These are phyloP conservation scores for Sphagnum tenellum DNA, from an alignment of 225 moss, liverwort and hornwort genomes.

Conservation along the genomic window DNA sequence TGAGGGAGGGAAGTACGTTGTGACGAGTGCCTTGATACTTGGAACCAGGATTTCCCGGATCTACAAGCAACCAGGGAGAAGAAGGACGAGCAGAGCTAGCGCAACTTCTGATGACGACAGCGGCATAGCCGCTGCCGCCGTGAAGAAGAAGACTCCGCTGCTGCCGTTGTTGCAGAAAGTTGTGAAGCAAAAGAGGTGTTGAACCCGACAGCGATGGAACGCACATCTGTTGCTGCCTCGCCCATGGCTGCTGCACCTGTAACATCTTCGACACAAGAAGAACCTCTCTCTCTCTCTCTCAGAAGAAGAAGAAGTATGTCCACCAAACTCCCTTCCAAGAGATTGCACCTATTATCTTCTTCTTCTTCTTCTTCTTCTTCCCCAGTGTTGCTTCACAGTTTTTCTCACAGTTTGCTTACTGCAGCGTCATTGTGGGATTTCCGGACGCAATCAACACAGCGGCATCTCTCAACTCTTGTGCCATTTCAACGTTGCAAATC, in stretches of 20 bases:
- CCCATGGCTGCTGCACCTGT: slow-evolving; percentile 43
- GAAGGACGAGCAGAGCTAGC: slow-evolving; percentile 28
- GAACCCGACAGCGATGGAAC: slow-evolving; percentile 12
- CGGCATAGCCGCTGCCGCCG: slow-evolving; percentile 10
- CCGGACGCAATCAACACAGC: too few species aligned
- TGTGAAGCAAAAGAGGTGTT: slow-evolving; percentile 13
- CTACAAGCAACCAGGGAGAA: slow-evolving; percentile 83
- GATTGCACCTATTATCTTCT: too few species aligned
- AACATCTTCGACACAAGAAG: slow-evolving; percentile 4
- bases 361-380: too few species aligned
- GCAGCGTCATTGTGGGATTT: too few species aligned
- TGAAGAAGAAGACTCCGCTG: slow-evolving; percentile 13
- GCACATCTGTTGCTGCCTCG: slow-evolving; percentile 33
- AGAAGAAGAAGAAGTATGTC: too few species aligned
- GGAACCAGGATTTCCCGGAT: slow-evolving; percentile 85
- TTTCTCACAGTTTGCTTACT: too few species aligned
- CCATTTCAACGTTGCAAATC: too few species aligned
- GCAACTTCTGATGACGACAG: slow-evolving; percentile 3
- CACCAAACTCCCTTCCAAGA: too few species aligned
- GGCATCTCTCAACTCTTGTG: too few species aligned
- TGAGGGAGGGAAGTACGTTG: slow-evolving; percentile 38
- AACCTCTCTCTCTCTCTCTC: too few species aligned
- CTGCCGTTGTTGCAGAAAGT: slow-evolving; percentile 11
- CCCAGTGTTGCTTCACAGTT: too few species aligned
- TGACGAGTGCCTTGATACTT: slow-evolving; percentile 97